Evolutionary conservation across 2,329 filamentous ascomycete genomes (phyloP).

Genomic region (Paraphoma chrysanthemicola): DNA sequence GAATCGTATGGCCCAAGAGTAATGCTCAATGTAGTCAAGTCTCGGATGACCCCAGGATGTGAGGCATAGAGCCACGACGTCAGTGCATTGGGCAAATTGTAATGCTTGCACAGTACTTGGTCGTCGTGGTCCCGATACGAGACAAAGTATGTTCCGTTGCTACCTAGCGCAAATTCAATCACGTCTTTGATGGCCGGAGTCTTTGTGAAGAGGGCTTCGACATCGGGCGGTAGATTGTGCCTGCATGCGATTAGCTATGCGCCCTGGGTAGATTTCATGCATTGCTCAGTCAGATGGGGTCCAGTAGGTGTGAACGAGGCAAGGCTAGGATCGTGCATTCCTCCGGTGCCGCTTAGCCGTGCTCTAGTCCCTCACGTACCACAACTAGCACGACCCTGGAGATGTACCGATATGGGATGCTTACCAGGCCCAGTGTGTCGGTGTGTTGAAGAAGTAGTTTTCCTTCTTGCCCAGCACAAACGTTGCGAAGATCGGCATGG

Average conservation of each 20-base stretch:
- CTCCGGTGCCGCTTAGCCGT: neutral
- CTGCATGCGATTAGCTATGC: conserved; percentile 9
- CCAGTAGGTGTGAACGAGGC: too few species aligned
- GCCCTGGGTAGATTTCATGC: too few species aligned
- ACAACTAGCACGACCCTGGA: neutral
- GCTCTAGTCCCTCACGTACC: neutral
- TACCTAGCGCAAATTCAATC: conserved; percentile 32
- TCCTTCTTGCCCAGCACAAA: conserved; percentile 38
- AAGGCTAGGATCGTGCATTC: neutral
- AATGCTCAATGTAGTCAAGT: conserved; percentile 34
- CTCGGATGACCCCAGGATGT: conserved; percentile 31
- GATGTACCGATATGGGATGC: neutral
- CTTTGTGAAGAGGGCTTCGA: conserved; percentile 39
- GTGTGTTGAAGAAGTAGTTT: conserved; percentile 43
- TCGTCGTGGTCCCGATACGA: conserved; percentile 33
- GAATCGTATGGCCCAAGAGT: conserved; percentile 37
- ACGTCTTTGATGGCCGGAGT: conserved; percentile 37
- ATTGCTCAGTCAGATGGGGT: neutral
- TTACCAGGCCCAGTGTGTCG: conserved; percentile 43
- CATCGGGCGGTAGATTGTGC: conserved; percentile 35
- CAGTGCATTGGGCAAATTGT: conserved; percentile 42
- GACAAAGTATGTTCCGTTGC: conserved; percentile 34
- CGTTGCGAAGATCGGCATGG: conserved; percentile 36
- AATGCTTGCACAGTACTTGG: conserved; percentile 26
- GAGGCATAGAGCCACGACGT: conserved; percentile 37